A percentile compares a stretch with the other conserved stretches of the same genome.
Conservation (phyloP, 2,329 filamentous ascomycete species). For the Aureobasidium subglaciale region DNA sequence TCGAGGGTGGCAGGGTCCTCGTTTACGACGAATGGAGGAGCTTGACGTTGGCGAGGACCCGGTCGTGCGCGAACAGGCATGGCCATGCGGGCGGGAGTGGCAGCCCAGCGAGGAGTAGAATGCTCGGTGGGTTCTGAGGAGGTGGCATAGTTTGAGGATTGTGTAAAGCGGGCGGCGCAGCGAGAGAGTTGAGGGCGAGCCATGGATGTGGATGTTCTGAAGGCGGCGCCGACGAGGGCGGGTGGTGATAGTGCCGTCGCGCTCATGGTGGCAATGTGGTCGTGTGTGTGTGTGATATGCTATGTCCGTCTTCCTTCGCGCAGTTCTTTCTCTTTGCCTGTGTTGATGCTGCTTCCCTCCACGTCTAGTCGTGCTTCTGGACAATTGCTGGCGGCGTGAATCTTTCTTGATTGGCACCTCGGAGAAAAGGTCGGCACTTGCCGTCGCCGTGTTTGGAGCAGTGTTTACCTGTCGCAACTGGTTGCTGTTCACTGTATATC, state of each 20-base stretch:
- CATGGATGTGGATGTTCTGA: slow-evolving; percentile 24
- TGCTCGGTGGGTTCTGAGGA: slow-evolving; percentile 26
- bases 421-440: neutral
- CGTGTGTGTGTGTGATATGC: neutral
- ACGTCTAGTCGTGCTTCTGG: too few relatives aligned
- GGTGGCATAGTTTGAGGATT: slow-evolving; percentile 18
- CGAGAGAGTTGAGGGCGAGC: slow-evolving; percentile 18
- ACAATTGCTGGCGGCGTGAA: neutral
- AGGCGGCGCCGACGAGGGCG: slow-evolving; percentile 23
- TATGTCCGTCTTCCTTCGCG: neutral
- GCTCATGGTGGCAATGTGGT: slow-evolving; percentile 2
- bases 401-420: neutral
- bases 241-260: slow-evolving; percentile 8
- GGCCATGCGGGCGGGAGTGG: slow-evolving; percentile 41
- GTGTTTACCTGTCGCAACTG: slow-evolving; percentile 5
- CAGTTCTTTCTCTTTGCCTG: neutral
- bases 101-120: slow-evolving; percentile 42
- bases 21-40: slow-evolving; percentile 63
- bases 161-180: slow-evolving; percentile 16
- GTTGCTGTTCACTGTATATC: neutral
- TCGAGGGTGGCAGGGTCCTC: slow-evolving; percentile 67
- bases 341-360: neutral
- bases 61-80: slow-evolving; percentile 50
- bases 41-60: slow-evolving; percentile 39
- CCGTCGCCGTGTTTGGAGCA: neutral